Conservation (phyloP, 179 eudicot genomes). For the Silene vulgaris region DNA sequence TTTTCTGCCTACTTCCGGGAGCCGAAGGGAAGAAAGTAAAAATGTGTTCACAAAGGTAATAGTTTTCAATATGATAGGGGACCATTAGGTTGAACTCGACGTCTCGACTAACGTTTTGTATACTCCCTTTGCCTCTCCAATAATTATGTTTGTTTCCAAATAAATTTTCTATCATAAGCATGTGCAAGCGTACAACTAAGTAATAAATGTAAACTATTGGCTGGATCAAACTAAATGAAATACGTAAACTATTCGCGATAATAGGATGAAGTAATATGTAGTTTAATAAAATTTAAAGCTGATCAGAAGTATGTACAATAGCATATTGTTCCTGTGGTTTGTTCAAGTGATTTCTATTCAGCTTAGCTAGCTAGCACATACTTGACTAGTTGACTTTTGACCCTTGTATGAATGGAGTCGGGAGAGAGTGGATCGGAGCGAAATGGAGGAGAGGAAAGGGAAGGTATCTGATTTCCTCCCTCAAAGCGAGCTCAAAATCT, state of each 20-base stretch:
- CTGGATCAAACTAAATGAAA: too few relatives aligned
- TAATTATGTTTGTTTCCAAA: too few relatives aligned
- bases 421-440: background rate
- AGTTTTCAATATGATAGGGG: background rate
- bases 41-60: conserved; percentile 79
- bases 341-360: background rate
- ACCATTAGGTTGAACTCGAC: background rate
- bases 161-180: too few relatives aligned
- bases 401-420: background rate
- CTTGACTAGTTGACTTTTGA: background rate
- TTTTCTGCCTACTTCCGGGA: conserved; percentile 75
- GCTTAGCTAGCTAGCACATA: background rate
- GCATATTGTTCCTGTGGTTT: conserved; percentile 1
- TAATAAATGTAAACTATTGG: too few relatives aligned
- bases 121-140: too few relatives aligned
- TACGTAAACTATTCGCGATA: too few relatives aligned
- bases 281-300: too few relatives aligned
- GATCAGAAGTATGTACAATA: background rate
- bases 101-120: background rate
- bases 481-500: too few relatives aligned
- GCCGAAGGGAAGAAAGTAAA: conserved; percentile 83
- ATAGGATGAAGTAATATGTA: too few relatives aligned
- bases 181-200: too few relatives aligned
- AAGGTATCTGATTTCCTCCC: too few relatives aligned
- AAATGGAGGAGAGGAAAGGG: background rate